Evolutionary conservation across 306 rosid species (phyloP), one percentile per base, ranked within the genome.

Genomic region (Trifolium dubium): DNA sequence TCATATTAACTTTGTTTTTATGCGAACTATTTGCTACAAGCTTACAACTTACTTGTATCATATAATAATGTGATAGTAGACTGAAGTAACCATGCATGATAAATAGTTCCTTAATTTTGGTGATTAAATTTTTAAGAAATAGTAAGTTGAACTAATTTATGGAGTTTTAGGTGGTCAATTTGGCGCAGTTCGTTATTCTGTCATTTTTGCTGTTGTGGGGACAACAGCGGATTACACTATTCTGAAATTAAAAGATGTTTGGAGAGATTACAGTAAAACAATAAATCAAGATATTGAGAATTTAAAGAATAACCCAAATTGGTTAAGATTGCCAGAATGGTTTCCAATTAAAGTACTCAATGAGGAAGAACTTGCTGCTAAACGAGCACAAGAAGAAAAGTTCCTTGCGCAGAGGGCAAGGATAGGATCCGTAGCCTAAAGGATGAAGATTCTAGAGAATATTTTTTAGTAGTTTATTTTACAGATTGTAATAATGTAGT

Each of bases 251-350:
- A 87, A 67, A 77, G 84, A 87, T 28, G 49, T 55, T 35, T 59
- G 82, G 64, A 77, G 83, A 73, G 83, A 82, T 82, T 85, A 71
- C 60, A 46, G 32, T 54, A 84, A 88, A 65, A 83, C 88, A 66
- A 60, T 80, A 72, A 32, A 68, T 17, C 81, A 88, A 60, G 49
- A 64, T 47, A 17, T 69, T 40, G 77, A 70, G 64, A 79, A 69
- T 75, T 43, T 44, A 29, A 56, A 80, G 68, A 85, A 86, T 80
- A 83, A 71, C 43, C 77, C 70, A 50, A 81, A 60, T 62, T 92
- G 87, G 94, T 79, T 89, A 35, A 88, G 81, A 75, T 74, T 86
- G 85, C 99, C 99, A 0, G 93, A 92, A 62, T 94, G 99, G 99
- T 92, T 89, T 19, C 99, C 97, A 0, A 90, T 94, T 77, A 76